Evolutionary conservation across 202 grass and related monocot genomes (phyloP).

Genomic region (Dendrocalamus latiflorus): DNA sequence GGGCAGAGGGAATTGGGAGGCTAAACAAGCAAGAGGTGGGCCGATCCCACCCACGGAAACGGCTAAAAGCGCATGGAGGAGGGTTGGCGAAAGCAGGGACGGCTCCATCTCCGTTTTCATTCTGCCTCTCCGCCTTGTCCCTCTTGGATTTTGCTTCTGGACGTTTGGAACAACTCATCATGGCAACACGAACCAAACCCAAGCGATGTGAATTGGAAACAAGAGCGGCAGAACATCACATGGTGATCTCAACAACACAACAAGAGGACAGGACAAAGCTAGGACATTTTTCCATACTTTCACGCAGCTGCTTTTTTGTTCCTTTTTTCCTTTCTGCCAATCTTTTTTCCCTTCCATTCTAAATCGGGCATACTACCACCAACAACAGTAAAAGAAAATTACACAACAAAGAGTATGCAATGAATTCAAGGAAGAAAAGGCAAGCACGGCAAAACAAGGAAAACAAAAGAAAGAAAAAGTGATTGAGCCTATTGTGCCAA

Average conservation of each 20-base stretch:
- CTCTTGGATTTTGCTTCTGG: constrained; percentile 3
- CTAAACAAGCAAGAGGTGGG: not conserved
- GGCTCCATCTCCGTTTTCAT: not conserved
- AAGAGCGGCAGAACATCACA: not conserved
- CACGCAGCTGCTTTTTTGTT: not conserved
- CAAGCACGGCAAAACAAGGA: constrained; percentile 15
- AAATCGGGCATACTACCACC: constrained; percentile 1
- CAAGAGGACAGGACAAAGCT: constrained; percentile 4
- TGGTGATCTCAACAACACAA: not conserved
- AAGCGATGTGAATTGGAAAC: not conserved
- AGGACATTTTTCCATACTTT: not conserved
- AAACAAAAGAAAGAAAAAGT: constrained; percentile 16
- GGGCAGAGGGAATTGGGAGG: constrained; percentile 6
- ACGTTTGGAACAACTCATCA: not conserved
- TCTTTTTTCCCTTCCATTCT: not conserved
- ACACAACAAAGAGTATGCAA: constrained; percentile 27
- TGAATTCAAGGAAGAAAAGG: not conserved
- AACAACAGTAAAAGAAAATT: not conserved
- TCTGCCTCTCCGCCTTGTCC: not conserved
- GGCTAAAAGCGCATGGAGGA: not conserved
- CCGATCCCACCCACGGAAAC: not conserved
- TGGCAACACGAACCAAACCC: not conserved
- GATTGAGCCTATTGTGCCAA: constrained; percentile 88
- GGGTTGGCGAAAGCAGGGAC: not conserved
- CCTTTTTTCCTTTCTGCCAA: not conserved